These are phyloP conservation scores for Rubia balearica DNA, from an alignment of 305 asterid species.

Conservation along the genomic window DNA sequence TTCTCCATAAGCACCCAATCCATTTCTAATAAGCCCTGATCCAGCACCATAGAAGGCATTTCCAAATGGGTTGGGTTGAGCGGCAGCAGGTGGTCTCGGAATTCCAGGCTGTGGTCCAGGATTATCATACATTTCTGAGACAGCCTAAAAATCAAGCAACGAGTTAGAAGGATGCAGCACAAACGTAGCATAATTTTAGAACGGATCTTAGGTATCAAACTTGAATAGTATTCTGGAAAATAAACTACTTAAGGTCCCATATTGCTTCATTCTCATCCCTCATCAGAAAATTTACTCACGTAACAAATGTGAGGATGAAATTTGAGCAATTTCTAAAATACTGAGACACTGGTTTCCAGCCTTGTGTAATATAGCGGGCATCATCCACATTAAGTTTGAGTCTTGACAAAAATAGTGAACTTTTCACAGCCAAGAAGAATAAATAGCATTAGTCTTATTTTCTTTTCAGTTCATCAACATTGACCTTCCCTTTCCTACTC, in stretches of 20 bases:
- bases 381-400: too few species aligned
- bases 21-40: conserved; percentile 33
- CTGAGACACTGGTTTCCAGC: neutral
- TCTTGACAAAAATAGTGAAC: neutral
- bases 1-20: conserved; percentile 37
- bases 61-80: conserved; percentile 33
- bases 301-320: neutral
- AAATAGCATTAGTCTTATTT: neutral
- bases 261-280: too few species aligned
- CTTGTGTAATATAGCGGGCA: too few species aligned
- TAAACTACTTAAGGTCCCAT: too few species aligned
- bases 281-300: neutral
- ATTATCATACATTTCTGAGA: conserved; percentile 35
- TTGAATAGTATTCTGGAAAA: too few species aligned
- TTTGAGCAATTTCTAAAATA: neutral
- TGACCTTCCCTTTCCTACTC: neutral
- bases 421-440: neutral
- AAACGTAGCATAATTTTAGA: too few species aligned
- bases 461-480: neutral
- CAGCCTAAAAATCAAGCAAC: neutral
- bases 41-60: conserved; percentile 35
- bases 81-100: conserved; percentile 14
- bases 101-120: conserved; percentile 29
- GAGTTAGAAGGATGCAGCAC: too few species aligned
- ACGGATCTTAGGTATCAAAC: too few species aligned